phyloP scores from a whole-genome alignment of 768 basidiomycete genomes.

The Leccinellum albellum region DNA sequence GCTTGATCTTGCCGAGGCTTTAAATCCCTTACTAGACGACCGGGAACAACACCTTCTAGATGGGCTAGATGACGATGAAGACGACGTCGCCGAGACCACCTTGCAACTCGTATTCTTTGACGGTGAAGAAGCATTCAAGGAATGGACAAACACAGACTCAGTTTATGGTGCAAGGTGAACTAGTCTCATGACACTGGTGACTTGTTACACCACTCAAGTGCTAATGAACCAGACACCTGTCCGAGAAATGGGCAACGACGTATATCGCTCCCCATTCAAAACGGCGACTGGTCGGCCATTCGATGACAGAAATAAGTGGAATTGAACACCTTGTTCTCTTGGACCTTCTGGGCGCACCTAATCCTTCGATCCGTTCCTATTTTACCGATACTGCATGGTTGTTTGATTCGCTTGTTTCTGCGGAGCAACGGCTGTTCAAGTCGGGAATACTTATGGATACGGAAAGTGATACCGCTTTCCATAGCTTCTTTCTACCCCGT shows the following conservation, averaged over 20 bases:
- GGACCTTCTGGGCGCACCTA: constrained; percentile 80
- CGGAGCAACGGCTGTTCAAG: constrained; percentile 68
- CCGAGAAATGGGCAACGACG: constrained; percentile 74
- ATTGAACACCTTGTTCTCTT: constrained; percentile 92
- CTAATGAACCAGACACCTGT: constrained; percentile 65
- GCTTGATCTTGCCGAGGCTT: constrained; percentile 83
- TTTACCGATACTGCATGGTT: constrained; percentile 92
- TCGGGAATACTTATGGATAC: constrained; percentile 57
- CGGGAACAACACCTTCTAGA: constrained; percentile 53
- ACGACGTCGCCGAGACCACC: constrained; percentile 78
- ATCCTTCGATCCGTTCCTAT: constrained; percentile 75
- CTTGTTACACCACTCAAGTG: not conserved
- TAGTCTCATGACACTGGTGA: not conserved
- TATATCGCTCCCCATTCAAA: constrained; percentile 60
- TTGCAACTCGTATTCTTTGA: constrained; percentile 94
- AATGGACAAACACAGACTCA: constrained; percentile 87
- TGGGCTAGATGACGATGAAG: constrained; percentile 66
- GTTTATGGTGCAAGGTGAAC: constrained; percentile 89
- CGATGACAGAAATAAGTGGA: constrained; percentile 61
- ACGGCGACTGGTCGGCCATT: constrained; percentile 52
- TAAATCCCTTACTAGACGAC: constrained; percentile 68
- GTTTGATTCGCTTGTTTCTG: constrained; percentile 69
- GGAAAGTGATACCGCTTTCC: constrained; percentile 40
- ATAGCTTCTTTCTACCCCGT: constrained; percentile 67
- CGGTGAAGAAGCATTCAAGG: constrained; percentile 92